A percentile compares a stretch with the other conserved stretches of the same genome.
Evolutionary conservation across 331 rosid species (phyloP).

Genomic region (Quercus phellos): DNA sequence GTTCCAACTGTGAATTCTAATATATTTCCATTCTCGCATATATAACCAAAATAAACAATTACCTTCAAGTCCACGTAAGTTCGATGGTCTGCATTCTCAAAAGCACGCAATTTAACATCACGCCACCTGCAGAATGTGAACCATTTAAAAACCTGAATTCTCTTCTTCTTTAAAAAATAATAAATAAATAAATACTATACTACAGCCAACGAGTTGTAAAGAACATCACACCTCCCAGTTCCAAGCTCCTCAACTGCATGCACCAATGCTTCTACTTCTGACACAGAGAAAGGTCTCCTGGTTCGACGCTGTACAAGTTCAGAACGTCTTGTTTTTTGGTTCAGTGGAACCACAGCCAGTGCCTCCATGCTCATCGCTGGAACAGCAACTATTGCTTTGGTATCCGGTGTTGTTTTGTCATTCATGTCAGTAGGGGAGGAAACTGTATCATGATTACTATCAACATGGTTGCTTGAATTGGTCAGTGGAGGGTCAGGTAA

Average conservation of each 20-base stretch:
- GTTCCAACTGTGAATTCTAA: not conserved
- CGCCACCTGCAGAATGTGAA: slow-evolving; percentile 72
- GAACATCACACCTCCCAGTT: slow-evolving; percentile 76
- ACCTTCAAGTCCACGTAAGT: slow-evolving; percentile 97
- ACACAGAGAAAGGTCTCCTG: slow-evolving; percentile 77
- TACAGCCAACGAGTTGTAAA: not conserved
- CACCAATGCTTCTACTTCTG: slow-evolving; percentile 81
- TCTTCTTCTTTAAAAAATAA: slow-evolving; percentile 2
- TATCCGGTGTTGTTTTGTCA: slow-evolving; percentile 40
- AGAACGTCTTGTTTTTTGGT: slow-evolving; percentile 46
- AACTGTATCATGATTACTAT: slow-evolving; percentile 35
- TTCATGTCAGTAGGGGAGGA: slow-evolving; percentile 37
- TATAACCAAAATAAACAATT: not conserved
- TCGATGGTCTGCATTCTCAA: slow-evolving; percentile 91
- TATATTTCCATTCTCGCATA: too few species aligned
- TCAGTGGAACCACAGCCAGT: slow-evolving; percentile 49
- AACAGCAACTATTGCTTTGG: slow-evolving; percentile 42
- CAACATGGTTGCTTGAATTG: slow-evolving; percentile 28
- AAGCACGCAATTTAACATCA: slow-evolving; percentile 77
- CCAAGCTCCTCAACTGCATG: slow-evolving; percentile 80
- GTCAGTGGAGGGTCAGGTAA: slow-evolving; percentile 35
- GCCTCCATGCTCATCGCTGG: slow-evolving; percentile 42
- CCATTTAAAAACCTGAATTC: slow-evolving; percentile 20
- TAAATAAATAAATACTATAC: not conserved
- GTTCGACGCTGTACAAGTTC: slow-evolving; percentile 80